Percentiles rank a stretch among this genome's conserved stretches.
Conservation (phyloP, 352 stramenopile genomes). For the Globisporangium ultimum region DNA sequence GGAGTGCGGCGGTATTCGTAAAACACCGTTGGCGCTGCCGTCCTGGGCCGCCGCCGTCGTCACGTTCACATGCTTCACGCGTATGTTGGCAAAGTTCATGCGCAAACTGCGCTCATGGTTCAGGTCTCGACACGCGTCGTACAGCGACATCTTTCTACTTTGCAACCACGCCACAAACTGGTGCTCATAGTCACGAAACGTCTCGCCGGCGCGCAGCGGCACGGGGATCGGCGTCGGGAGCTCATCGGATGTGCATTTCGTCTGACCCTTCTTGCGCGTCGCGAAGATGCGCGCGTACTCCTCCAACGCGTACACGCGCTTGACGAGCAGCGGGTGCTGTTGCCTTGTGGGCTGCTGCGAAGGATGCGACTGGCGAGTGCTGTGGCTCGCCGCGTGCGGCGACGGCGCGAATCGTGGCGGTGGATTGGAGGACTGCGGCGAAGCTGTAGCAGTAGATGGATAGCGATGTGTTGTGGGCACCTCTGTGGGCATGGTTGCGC, state of each 20-base stretch:
- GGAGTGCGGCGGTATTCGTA: no score
- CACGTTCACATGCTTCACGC: neutral
- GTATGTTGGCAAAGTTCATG: constrained; percentile 16
- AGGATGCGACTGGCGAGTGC: no score
- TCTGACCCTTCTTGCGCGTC: neutral
- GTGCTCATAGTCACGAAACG: constrained; percentile 16
- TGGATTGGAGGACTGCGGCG: no score
- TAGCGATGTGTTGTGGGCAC: no score
- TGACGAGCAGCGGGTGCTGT: constrained; percentile 1
- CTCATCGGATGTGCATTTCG: neutral
- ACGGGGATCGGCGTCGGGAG: constrained; percentile 12
- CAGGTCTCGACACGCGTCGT: neutral
- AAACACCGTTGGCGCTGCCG: neutral
- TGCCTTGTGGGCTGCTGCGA: no score
- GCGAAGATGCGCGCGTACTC: neutral
- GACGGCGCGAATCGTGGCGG: no score
- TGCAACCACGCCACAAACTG: constrained; percentile 16
- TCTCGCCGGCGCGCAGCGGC: constrained; percentile 13
- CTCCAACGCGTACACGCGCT: constrained; percentile 5
- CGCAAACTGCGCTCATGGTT: constrained; percentile 15
- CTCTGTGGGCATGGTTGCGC: no score
- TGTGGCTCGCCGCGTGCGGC: no score
- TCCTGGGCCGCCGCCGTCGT: neutral
- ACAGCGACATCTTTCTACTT: neutral
- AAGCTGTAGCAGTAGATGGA: no score